phyloP scores from a whole-genome alignment of 768 basidiomycete genomes.

The Asterophora parasitica region DNA sequence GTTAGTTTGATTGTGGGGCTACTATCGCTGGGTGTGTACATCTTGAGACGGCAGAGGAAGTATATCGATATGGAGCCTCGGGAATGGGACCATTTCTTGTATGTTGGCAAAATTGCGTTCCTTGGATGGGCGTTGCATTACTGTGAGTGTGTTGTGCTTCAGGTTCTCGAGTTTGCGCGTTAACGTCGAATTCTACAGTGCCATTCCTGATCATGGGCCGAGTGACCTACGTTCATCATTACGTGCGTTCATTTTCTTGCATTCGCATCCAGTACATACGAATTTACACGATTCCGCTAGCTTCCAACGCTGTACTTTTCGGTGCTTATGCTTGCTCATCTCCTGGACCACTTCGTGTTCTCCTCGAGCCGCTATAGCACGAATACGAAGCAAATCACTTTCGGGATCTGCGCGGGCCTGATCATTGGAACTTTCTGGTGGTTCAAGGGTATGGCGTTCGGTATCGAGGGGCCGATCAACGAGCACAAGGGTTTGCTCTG shows the following conservation, averaged over 20 bases:
- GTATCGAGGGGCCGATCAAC: conserved; percentile 83
- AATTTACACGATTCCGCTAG: conserved; percentile 29
- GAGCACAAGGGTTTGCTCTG: conserved; percentile 77
- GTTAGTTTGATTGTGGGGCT: conserved; percentile 57
- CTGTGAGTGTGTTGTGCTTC: conserved; percentile 40
- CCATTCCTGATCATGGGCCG: conserved; percentile 99
- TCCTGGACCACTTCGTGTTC: conserved; percentile 93
- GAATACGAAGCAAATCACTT: conserved; percentile 66
- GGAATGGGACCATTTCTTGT: conserved; percentile 96
- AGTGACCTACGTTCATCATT: conserved; percentile 95
- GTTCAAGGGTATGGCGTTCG: conserved; percentile 88
- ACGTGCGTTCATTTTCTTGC: conserved; percentile 48
- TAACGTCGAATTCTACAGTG: conserved; percentile 39
- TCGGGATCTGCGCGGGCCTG: conserved; percentile 51
- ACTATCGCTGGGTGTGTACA: conserved; percentile 56
- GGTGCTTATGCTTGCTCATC: conserved; percentile 84
- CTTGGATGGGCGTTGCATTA: conserved; percentile 92
- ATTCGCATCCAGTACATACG: too few relatives aligned
- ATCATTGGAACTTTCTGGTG: conserved; percentile 89
- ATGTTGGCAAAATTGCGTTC: conserved; percentile 87
- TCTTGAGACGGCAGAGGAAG: conserved; percentile 81
- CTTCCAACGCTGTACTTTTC: conserved; percentile 97
- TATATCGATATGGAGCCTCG: conserved; percentile 89
- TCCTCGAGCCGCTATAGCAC: conserved; percentile 57
- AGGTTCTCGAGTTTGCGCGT: neutral